phyloP scores from a whole-genome alignment of 768 basidiomycete genomes.

The Boletus rubropictus region DNA sequence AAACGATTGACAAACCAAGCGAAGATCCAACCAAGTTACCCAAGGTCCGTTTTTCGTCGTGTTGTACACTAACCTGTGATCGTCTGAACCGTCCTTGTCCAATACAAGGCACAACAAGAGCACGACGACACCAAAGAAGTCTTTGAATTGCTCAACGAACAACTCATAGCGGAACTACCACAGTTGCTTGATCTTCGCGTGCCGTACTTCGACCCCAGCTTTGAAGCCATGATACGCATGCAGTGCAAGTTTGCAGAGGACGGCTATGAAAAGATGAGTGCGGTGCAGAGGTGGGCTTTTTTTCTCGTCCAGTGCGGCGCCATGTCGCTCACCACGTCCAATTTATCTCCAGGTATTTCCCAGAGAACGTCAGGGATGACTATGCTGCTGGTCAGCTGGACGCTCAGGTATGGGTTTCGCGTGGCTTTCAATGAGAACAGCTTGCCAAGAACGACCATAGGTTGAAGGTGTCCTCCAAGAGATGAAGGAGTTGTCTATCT shows the following conservation, averaged over 20 bases:
- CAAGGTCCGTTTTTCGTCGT: slow-evolving; percentile 40
- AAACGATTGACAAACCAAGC: slow-evolving; percentile 84
- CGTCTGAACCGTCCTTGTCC: not conserved
- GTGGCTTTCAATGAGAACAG: not conserved
- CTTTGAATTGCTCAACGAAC: slow-evolving; percentile 88
- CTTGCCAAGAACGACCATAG: slow-evolving; percentile 31
- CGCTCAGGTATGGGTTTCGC: slow-evolving; percentile 57
- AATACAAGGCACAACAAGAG: slow-evolving; percentile 77
- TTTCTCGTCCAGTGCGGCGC: not conserved
- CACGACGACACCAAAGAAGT: slow-evolving; percentile 92
- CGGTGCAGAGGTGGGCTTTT: slow-evolving; percentile 70
- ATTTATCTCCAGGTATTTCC: slow-evolving; percentile 61
- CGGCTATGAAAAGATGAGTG: slow-evolving; percentile 93
- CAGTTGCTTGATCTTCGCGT: slow-evolving; percentile 91
- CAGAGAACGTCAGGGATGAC: slow-evolving; percentile 86
- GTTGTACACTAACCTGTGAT: not conserved
- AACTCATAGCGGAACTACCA: slow-evolving; percentile 86
- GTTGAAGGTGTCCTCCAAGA: slow-evolving; percentile 97
- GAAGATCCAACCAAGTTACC: slow-evolving; percentile 92
- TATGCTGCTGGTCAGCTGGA: slow-evolving; percentile 96
- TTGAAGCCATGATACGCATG: slow-evolving; percentile 98
- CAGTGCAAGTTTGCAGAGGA: slow-evolving; percentile 98
- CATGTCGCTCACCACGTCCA: not conserved
- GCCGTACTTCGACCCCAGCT: slow-evolving; percentile 97
- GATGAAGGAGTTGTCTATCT: slow-evolving; percentile 94